phyloP scores from a whole-genome alignment of 2,329 filamentous ascomycete species.

The Trichoderma simmonsii region DNA sequence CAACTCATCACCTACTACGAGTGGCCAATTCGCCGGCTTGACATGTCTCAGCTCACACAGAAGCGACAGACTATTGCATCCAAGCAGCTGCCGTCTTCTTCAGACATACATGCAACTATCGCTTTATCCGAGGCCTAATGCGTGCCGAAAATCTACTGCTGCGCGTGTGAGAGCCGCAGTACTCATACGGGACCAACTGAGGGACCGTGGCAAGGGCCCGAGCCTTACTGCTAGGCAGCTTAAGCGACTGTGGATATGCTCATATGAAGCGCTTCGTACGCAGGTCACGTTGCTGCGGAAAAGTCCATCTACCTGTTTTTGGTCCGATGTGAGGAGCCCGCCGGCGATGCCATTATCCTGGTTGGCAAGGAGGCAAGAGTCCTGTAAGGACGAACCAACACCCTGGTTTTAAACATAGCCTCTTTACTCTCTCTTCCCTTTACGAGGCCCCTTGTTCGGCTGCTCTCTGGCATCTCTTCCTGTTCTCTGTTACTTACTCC shows the following conservation, averaged over 20 bases:
- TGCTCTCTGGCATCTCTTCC: not conserved
- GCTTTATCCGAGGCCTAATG: not conserved
- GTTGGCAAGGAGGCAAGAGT: not conserved
- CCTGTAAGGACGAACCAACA: conserved; percentile 6
- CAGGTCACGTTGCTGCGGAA: not conserved
- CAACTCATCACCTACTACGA: not conserved
- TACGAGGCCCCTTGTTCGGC: not conserved
- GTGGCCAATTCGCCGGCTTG: not conserved
- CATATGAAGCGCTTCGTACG: not conserved
- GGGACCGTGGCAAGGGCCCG: not conserved
- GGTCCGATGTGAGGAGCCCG: conserved; percentile 1
- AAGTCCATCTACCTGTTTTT: not conserved
- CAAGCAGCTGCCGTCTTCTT: not conserved
- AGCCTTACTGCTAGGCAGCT: not conserved
- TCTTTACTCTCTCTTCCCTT: not conserved
- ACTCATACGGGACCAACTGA: not conserved
- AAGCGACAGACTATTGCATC: not conserved
- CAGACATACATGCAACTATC: conserved; percentile 13
- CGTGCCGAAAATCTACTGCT: not conserved
- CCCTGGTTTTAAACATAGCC: conserved; percentile 5
- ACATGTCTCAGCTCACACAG: not conserved
- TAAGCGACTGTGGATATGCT: not conserved
- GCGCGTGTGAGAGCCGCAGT: not conserved
- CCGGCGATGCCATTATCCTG: not conserved
- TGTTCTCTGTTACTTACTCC: not conserved